Evolutionary conservation across 192 early-diverging fungal species (phyloP).

Genomic region (Mortierella antarctica): DNA sequence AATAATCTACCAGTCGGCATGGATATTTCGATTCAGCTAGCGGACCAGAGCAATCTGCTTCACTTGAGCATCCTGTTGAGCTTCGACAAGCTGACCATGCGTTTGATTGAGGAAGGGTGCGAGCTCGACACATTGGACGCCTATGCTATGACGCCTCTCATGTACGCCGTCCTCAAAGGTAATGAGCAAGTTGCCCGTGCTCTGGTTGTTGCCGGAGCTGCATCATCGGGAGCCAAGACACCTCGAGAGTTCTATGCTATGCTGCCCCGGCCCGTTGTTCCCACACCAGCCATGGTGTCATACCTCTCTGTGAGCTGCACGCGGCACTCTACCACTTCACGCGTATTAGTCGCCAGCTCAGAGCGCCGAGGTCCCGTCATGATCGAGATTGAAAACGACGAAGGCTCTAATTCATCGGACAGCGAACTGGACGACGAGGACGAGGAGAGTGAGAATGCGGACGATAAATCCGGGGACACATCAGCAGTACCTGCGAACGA

Average conservation of each 20-base stretch:
- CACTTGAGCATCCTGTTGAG: slow-evolving; percentile 37
- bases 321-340: slow-evolving; percentile 21
- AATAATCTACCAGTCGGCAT: slow-evolving; percentile 19
- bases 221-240: slow-evolving; percentile 28
- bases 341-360: slow-evolving; percentile 1
- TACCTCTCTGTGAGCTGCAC: slow-evolving; percentile 28
- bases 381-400: slow-evolving; percentile 19
- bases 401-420: slow-evolving; percentile 3
- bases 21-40: slow-evolving; percentile 32
- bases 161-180: slow-evolving; percentile 43
- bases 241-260: slow-evolving; percentile 23
- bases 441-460: neutral
- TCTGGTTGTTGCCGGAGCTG: slow-evolving; percentile 35
- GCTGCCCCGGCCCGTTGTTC: slow-evolving; percentile 19
- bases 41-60: slow-evolving; percentile 36
- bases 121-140: slow-evolving; percentile 29
- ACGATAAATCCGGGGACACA: neutral
- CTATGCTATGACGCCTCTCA: slow-evolving; percentile 45
- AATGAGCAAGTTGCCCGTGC: slow-evolving; percentile 21
- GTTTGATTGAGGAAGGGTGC: slow-evolving; percentile 40
- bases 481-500: neutral
- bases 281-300: slow-evolving; percentile 12
- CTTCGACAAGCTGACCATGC: slow-evolving; percentile 11
- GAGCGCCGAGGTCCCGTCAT: neutral
- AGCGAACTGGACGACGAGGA: slow-evolving; percentile 9